A percentile compares a stretch with the other conserved stretches of the same genome.
These are phyloP conservation scores for Camellia granthamiana DNA, from an alignment of 148 eudicot species.

Conservation along the genomic window DNA sequence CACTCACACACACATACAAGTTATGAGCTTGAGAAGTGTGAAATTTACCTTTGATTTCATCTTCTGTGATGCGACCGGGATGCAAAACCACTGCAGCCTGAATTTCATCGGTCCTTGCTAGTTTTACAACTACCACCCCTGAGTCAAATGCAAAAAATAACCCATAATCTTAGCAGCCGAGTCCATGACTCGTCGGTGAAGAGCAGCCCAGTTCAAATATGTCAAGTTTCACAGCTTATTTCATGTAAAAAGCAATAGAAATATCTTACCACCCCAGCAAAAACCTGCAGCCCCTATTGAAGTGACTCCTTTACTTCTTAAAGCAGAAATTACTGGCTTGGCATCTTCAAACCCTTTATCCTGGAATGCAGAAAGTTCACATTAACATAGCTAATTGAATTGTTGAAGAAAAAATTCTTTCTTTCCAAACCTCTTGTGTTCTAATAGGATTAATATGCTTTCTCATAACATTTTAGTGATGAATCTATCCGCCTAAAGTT, in stretches of 20 bases:
- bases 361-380: constrained; percentile 11
- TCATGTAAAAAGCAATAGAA: background rate
- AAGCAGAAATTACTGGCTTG: constrained; percentile 26
- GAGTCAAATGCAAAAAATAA: constrained; percentile 3
- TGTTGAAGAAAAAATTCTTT: background rate
- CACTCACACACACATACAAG: background rate
- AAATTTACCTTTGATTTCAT: constrained; percentile 41
- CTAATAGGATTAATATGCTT: background rate
- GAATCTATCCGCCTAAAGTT: background rate
- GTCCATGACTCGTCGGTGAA: background rate
- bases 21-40: background rate
- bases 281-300: constrained; percentile 42
- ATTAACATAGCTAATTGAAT: background rate
- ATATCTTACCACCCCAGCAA: constrained; percentile 47
- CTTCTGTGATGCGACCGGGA: constrained; percentile 35
- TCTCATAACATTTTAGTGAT: background rate
- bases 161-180: background rate
- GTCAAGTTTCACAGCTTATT: background rate
- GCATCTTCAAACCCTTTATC: constrained; percentile 45
- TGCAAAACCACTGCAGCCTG: constrained; percentile 48
- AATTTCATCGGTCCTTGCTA: constrained; percentile 38
- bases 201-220: background rate
- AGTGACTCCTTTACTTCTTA: constrained; percentile 31
- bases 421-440: background rate
- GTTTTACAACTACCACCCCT: constrained; percentile 41